Conservation (phyloP, 2,329 filamentous ascomycete genomes). For the Fusarium sp. region DNA sequence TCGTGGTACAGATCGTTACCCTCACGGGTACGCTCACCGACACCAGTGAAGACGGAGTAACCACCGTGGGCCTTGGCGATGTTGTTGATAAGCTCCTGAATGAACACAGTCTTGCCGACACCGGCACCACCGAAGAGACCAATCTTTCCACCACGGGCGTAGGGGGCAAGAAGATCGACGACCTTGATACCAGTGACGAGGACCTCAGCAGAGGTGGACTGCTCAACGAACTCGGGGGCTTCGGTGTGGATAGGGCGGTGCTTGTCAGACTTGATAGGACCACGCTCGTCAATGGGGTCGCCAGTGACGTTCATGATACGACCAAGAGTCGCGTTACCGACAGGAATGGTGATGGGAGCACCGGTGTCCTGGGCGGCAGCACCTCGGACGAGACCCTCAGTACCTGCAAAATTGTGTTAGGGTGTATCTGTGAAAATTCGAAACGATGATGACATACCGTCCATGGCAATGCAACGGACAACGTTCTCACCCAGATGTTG, state of each 20-base stretch:
- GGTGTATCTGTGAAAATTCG: constrained; percentile 34
- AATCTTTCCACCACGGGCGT: constrained; percentile 99
- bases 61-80: constrained; percentile 99
- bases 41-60: constrained; percentile 99
- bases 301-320: constrained; percentile 99
- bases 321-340: constrained; percentile 91
- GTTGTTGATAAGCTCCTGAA: constrained; percentile 99
- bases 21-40: constrained; percentile 99
- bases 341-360: constrained; percentile 94
- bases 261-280: constrained; percentile 95
- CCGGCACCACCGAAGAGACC: constrained; percentile 99
- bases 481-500: constrained; percentile 99
- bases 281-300: constrained; percentile 99
- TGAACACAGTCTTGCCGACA: constrained; percentile 99
- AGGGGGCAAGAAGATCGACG: constrained; percentile 97
- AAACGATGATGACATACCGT: constrained; percentile 73
- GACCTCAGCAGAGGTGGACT: constrained; percentile 96
- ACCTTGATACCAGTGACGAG: constrained; percentile 99
- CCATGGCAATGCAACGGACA: constrained; percentile 99
- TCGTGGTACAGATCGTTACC: constrained; percentile 99
- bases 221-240: constrained; percentile 89
- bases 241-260: constrained; percentile 92
- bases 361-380: constrained; percentile 87
- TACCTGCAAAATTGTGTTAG: constrained; percentile 70
- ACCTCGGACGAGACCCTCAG: constrained; percentile 98